Evolutionary conservation across 2,329 filamentous ascomycete genomes (phyloP), one percentile per base, ranked within the genome.

Genomic region (Cladosporium sp.): DNA sequence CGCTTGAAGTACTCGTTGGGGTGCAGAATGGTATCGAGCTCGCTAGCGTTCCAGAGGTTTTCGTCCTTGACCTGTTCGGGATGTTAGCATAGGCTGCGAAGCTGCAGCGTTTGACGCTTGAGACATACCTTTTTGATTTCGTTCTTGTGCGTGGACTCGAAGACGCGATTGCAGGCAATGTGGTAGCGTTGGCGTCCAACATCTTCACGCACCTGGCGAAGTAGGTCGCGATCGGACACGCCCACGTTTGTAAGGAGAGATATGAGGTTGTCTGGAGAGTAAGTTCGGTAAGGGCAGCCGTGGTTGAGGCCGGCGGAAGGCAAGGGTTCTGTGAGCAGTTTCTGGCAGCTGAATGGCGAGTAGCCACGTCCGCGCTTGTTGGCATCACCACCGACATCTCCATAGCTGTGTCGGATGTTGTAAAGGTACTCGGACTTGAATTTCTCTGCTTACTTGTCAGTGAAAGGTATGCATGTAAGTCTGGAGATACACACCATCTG

Each of bases 401-500:
- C 95, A 77, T 98, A 99, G 0, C 84, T 79, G 83, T 99, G 94
- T n/a, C 93, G 91, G 66, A 98, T 87, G 77, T 99, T 98, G 84
- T 99, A 99, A 53, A 91, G 87, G 80, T 99, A 98, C 76, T 97
- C 93, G 76, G 97, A 98, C 80, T 96, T 96, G 85, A 98, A 99
- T 40, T 89, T 89, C 73, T 98, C 94, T 77, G 67, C 3, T 18
- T 7, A 4, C n/a, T 35, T 29, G 31, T 65, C 21, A 65, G 65
- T 33, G 46, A 29, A 8, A 29, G 26, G 31, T 40, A 4, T 40
- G 3, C 31, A 18, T 40, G 12, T 23, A 50, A 33, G 10, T 3
- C 31, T 33, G 31, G 11, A 10, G 1, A 2, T 6, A 52, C 69
- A 66, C 67, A 75, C 74, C 75, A 74, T 98, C 95, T 0, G 91